Evolutionary conservation across 176 grass and related monocot genomes (phyloP).

Genomic region (Hordeum marinum): DNA sequence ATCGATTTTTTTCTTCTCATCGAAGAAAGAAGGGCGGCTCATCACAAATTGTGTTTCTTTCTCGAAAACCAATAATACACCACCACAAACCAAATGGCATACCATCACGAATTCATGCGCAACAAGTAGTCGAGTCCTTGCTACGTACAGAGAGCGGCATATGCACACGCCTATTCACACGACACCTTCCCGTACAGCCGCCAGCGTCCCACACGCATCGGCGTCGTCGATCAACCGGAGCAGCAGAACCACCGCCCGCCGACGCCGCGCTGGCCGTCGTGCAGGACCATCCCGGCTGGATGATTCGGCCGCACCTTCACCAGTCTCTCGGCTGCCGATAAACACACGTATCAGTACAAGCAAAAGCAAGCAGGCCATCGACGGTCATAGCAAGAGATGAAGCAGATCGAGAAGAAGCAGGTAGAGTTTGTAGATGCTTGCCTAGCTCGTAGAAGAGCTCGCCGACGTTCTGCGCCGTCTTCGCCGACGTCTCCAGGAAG

Average conservation of each 20-base stretch:
- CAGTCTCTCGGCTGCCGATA: neutral
- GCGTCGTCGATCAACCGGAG: constrained; percentile 23
- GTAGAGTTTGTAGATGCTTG: neutral
- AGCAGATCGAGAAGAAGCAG: too few species aligned
- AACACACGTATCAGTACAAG: neutral
- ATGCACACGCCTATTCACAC: too few species aligned
- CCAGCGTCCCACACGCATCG: neutral
- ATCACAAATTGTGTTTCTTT: too few species aligned
- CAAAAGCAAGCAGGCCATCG: too few species aligned
- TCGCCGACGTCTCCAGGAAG: constrained; percentile 67
- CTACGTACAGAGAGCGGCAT: too few species aligned
- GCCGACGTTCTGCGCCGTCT: constrained; percentile 63
- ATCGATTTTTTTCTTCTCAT: too few species aligned
- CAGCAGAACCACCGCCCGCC: constrained; percentile 46
- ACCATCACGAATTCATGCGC: neutral
- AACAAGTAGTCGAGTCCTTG: too few species aligned
- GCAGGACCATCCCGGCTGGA: constrained; percentile 36
- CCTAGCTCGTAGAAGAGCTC: constrained; percentile 82
- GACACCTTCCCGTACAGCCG: neutral
- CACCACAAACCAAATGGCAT: neutral
- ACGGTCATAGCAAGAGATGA: too few species aligned
- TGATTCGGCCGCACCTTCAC: constrained; percentile 37
- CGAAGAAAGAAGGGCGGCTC: too few species aligned
- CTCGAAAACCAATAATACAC: neutral
- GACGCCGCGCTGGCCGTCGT: neutral